A percentile compares a stretch with the other conserved stretches of the same genome.
These are phyloP conservation scores for Pseudoneurospora amorphoporcata DNA, from an alignment of 495 filamentous ascomycete genomes.

Conservation along the genomic window DNA sequence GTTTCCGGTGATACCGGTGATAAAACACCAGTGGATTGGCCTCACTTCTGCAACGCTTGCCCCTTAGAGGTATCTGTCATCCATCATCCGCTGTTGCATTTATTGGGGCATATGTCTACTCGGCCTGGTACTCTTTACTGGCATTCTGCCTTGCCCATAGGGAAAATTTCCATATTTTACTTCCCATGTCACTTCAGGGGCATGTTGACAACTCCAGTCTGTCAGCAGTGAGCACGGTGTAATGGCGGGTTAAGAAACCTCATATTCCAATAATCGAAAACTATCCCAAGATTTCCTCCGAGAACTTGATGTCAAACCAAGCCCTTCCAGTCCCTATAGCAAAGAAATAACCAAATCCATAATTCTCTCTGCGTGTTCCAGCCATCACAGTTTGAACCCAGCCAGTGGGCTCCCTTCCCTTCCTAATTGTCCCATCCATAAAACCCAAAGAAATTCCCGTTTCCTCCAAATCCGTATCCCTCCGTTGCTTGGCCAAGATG, in stretches of 20 bases:
- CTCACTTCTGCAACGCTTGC: background rate
- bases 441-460: background rate
- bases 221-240: background rate
- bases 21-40: background rate
- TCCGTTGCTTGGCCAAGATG: background rate
- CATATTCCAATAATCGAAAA: background rate
- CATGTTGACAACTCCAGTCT: background rate
- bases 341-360: background rate
- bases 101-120: background rate
- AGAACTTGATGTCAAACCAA: background rate
- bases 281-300: background rate
- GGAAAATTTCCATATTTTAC: background rate
- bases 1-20: background rate
- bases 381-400: background rate
- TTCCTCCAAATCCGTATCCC: background rate
- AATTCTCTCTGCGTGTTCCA: no score
- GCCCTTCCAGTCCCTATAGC: background rate
- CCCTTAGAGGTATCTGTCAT: background rate
- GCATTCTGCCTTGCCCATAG: background rate
- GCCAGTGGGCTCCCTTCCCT: background rate
- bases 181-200: background rate
- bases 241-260: background rate
- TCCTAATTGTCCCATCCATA: background rate
- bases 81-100: background rate
- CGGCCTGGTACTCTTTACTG: background rate